Percentiles rank a stretch among this genome's conserved stretches.
These are phyloP conservation scores for Penstemon barbatus DNA, from an alignment of 257 asterid species.

Conservation along the genomic window DNA sequence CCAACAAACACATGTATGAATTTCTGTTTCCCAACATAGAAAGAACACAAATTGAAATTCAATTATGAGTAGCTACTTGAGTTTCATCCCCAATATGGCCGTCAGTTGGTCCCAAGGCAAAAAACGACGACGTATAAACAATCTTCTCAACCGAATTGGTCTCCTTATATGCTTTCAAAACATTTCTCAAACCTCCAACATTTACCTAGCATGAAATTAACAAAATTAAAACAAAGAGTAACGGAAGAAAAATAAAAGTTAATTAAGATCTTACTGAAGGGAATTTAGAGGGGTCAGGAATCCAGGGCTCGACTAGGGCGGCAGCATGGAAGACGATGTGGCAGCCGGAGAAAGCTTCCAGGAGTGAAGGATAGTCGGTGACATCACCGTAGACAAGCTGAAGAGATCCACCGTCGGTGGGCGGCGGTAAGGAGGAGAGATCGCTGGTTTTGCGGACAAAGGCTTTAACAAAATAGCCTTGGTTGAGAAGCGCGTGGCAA, in stretches of 20 bases:
- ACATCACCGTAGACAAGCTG: slow-evolving; percentile 81
- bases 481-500: slow-evolving; percentile 62
- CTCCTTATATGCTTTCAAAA: slow-evolving; percentile 65
- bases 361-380: slow-evolving; percentile 70
- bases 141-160: slow-evolving; percentile 62
- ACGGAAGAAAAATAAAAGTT: not conserved
- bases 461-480: slow-evolving; percentile 75
- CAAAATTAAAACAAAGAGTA: not conserved
- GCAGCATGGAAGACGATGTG: slow-evolving; percentile 82
- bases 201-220: slow-evolving; percentile 53
- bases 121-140: slow-evolving; percentile 85
- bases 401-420: slow-evolving; percentile 48
- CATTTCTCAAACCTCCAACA: slow-evolving; percentile 88
- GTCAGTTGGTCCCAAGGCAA: slow-evolving; percentile 88
- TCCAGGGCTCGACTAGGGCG: slow-evolving; percentile 95
- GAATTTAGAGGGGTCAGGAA: slow-evolving; percentile 81
- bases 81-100: slow-evolving; percentile 76
- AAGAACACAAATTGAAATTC: not conserved
- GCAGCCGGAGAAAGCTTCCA: slow-evolving; percentile 74
- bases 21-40: too few species aligned
- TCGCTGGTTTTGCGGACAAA: slow-evolving; percentile 89
- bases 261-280: slow-evolving; percentile 35
- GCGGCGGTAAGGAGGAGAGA: slow-evolving; percentile 55
- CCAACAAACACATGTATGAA: slow-evolving; percentile 2
- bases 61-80: slow-evolving; percentile 45